Conservation (phyloP, 805 yeast species). For the Cyberlindnera americana region DNA sequence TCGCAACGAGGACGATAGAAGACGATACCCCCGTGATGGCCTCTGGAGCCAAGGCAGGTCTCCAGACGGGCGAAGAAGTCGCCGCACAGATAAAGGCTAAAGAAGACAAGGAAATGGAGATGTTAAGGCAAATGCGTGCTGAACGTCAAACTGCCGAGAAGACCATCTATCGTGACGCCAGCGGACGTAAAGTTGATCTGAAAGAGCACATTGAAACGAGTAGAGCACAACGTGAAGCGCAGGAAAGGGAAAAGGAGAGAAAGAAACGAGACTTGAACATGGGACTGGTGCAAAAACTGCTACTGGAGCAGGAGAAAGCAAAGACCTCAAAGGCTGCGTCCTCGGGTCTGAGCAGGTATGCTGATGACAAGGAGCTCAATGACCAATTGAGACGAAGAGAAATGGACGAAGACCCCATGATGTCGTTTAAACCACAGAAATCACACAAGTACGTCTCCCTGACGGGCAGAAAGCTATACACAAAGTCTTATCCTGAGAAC, state of each 20-base stretch:
- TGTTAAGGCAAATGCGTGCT: constrained; percentile 12
- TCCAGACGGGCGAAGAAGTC: constrained; percentile 45
- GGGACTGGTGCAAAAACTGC: constrained; percentile 38
- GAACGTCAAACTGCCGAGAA: constrained; percentile 19
- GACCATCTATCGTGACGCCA: constrained; percentile 58
- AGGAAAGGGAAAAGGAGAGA: constrained; percentile 28
- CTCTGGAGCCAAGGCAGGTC: constrained; percentile 39
- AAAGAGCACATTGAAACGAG: constrained; percentile 27
- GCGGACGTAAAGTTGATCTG: constrained; percentile 52
- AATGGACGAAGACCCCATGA: constrained; percentile 64
- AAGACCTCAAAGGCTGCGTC: constrained; percentile 27
- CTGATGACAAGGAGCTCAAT: constrained; percentile 39
- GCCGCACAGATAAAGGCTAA: constrained; percentile 34
- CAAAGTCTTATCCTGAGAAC: constrained; percentile 57
- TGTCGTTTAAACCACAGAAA: constrained; percentile 37
- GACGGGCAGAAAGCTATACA: constrained; percentile 54
- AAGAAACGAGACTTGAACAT: constrained; percentile 31
- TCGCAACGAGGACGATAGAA: neutral
- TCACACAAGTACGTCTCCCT: constrained; percentile 25
- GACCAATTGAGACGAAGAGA: constrained; percentile 30
- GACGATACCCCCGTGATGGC: constrained; percentile 18
- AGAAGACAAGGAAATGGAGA: constrained; percentile 23
- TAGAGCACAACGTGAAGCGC: constrained; percentile 26
- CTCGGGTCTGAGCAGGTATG: constrained; percentile 30
- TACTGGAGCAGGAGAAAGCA: constrained; percentile 33